phyloP scores from a whole-genome alignment of 2,329 filamentous ascomycete species.

The Pseudogymnoascus sp. region DNA sequence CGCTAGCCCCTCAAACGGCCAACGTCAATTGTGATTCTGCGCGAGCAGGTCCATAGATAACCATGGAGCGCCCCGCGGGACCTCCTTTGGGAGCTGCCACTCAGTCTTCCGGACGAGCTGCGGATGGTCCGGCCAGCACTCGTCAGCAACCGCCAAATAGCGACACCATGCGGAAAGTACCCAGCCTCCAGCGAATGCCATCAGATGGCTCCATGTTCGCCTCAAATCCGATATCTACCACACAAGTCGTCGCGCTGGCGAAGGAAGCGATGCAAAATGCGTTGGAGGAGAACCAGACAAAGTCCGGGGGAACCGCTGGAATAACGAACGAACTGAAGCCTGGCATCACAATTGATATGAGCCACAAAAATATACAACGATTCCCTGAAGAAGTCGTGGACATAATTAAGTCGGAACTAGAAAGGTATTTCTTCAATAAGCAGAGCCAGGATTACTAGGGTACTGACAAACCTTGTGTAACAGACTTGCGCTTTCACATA shows the following conservation, averaged over 20 bases:
- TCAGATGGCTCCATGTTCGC: conserved; percentile 37
- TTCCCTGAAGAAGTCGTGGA: conserved; percentile 31
- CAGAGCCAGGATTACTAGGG: conserved; percentile 21
- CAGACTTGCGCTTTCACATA: conserved; percentile 75
- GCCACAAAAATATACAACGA: conserved; percentile 60
- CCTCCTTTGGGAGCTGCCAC: conserved; percentile 28
- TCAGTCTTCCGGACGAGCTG: conserved; percentile 30
- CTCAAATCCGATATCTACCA: conserved; percentile 46
- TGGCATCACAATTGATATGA: conserved; percentile 70
- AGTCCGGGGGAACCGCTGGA: conserved; percentile 51
- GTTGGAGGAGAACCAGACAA: conserved; percentile 55
- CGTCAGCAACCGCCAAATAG: conserved; percentile 30
- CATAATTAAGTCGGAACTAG: conserved; percentile 30
- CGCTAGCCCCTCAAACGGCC: conserved; percentile 17
- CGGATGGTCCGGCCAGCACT: conserved; percentile 32
- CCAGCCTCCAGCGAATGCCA: conserved; percentile 42
- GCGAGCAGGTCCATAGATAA: conserved; percentile 13
- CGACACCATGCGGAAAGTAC: conserved; percentile 26
- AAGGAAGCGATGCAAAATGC: conserved; percentile 60
- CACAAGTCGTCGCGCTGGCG: conserved; percentile 57
- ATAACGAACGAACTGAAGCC: conserved; percentile 55
- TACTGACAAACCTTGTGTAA: conserved; percentile 19
- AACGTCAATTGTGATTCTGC: conserved; percentile 14
- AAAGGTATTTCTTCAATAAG: conserved; percentile 21
- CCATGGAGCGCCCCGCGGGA: conserved; percentile 27